Conservation (phyloP, 257 asterid genomes). For the Petunia axillaris region DNA sequence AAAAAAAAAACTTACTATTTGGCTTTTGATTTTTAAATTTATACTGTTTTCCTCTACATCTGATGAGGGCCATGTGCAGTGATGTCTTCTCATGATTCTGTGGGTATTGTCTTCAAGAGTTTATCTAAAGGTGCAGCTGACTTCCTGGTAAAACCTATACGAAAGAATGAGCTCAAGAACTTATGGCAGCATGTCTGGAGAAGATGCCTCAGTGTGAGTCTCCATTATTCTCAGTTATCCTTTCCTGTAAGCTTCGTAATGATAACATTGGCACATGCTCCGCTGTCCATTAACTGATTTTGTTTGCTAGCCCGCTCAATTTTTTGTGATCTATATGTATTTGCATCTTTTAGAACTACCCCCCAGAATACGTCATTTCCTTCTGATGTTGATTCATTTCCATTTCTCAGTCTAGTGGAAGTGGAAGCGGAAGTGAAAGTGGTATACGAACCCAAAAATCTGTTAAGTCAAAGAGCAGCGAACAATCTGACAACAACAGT, state of each 20-base stretch:
- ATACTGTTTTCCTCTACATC: constrained; percentile 32
- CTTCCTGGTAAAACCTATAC: constrained; percentile 84
- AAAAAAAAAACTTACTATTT: not conserved
- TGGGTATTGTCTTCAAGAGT: constrained; percentile 86
- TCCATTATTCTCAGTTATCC: not conserved
- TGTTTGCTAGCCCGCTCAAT: not conserved
- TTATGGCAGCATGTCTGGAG: constrained; percentile 99
- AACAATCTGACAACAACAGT: constrained; percentile 45
- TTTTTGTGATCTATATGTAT: not conserved
- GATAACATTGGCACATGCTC: not conserved
- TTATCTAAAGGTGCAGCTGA: constrained; percentile 91
- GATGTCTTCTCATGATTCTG: constrained; percentile 94
- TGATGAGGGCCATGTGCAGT: constrained; percentile 58
- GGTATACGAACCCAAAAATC: constrained; percentile 70
- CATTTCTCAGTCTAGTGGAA: constrained; percentile 77
- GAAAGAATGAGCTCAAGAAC: constrained; percentile 90
- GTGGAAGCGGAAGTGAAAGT: constrained; percentile 88
- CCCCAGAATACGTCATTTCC: not conserved
- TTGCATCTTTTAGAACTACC: not conserved
- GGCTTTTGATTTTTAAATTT: constrained; percentile 21
- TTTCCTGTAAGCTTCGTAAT: not conserved
- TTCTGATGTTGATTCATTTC: constrained; percentile 27
- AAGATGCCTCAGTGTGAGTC: constrained; percentile 85
- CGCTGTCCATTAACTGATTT: not conserved
- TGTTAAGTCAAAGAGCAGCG: constrained; percentile 55